Evolutionary conservation across 116 monocot species (phyloP).

Genomic region (Posidonia oceanica): DNA sequence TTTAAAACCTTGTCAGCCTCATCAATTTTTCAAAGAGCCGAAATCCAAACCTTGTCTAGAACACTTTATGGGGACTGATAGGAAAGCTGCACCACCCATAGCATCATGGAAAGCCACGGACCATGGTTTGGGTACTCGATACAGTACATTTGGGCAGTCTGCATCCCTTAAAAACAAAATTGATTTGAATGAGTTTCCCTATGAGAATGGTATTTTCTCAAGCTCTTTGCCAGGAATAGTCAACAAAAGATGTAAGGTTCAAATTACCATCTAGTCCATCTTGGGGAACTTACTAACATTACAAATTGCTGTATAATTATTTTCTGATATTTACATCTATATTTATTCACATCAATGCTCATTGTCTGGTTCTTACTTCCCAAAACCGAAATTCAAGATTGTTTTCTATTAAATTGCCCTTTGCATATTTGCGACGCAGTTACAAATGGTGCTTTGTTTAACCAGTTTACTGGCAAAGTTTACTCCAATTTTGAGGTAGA

Average conservation of each 20-base stretch:
- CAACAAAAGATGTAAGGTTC: slow-evolving; percentile 5
- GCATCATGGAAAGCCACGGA: slow-evolving; percentile 1
- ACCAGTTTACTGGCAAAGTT: slow-evolving; percentile 17
- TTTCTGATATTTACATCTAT: background rate
- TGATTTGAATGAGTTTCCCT: slow-evolving; percentile 4
- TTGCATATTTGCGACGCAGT: slow-evolving; percentile 23
- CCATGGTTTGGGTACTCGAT: background rate
- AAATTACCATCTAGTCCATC: background rate
- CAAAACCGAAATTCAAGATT: background rate
- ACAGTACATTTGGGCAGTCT: background rate
- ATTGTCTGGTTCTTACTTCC: background rate
- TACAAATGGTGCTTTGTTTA: slow-evolving; percentile 24
- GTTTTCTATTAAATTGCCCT: background rate
- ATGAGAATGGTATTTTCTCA: slow-evolving; percentile 9
- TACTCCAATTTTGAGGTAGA: slow-evolving; percentile 28
- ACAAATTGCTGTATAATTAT: background rate
- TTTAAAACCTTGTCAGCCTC: no score
- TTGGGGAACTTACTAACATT: background rate
- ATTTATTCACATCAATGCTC: no score
- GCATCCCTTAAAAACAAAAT: background rate
- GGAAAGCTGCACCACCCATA: slow-evolving; percentile 1
- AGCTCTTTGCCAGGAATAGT: slow-evolving; percentile 11
- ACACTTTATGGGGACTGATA: background rate
- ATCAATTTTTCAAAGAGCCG: background rate
- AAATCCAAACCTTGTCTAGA: background rate